Evolutionary conservation across 495 filamentous ascomycete genomes (phyloP).

Genomic region (Hypoxylon subgilvum): DNA sequence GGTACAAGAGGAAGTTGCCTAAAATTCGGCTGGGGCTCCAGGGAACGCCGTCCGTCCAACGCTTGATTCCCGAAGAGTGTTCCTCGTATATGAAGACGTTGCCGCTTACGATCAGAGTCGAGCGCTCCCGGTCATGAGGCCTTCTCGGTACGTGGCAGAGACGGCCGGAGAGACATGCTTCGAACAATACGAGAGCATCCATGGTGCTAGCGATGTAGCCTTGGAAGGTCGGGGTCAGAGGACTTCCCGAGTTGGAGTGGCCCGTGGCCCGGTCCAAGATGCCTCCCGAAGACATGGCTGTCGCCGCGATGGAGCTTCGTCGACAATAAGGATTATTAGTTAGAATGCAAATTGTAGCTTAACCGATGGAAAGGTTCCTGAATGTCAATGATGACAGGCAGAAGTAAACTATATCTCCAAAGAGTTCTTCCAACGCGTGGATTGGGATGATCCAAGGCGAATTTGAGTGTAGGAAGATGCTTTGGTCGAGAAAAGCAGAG

Average conservation of each 20-base stretch:
- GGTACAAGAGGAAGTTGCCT: constrained; percentile 88
- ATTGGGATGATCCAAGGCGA: not conserved
- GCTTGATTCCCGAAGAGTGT: constrained; percentile 84
- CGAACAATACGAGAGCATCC: constrained; percentile 77
- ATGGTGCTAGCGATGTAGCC: constrained; percentile 74
- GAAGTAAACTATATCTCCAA: constrained; percentile 24
- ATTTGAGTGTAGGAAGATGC: constrained; percentile 5
- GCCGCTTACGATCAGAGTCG: constrained; percentile 75
- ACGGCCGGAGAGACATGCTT: constrained; percentile 71
- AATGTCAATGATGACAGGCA: not conserved
- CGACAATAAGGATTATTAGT: constrained; percentile 15
- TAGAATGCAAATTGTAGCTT: constrained; percentile 18
- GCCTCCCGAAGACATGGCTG: constrained; percentile 16
- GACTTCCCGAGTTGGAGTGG: constrained; percentile 9
- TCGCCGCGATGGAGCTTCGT: not conserved
- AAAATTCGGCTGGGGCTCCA: constrained; percentile 93
- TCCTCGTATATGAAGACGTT: constrained; percentile 91
- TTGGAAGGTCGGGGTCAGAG: constrained; percentile 58
- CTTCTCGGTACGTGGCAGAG: constrained; percentile 78
- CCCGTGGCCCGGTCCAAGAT: constrained; percentile 13
- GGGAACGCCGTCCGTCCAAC: constrained; percentile 88
- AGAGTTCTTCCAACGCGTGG: constrained; percentile 5
- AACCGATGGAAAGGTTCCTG: constrained; percentile 22
- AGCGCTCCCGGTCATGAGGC: constrained; percentile 83
- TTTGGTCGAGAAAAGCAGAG: not conserved